Base-by-base conservation (phyloP, 192 early-diverging fungal species). In the Helicostylum pulchrum region DNA sequence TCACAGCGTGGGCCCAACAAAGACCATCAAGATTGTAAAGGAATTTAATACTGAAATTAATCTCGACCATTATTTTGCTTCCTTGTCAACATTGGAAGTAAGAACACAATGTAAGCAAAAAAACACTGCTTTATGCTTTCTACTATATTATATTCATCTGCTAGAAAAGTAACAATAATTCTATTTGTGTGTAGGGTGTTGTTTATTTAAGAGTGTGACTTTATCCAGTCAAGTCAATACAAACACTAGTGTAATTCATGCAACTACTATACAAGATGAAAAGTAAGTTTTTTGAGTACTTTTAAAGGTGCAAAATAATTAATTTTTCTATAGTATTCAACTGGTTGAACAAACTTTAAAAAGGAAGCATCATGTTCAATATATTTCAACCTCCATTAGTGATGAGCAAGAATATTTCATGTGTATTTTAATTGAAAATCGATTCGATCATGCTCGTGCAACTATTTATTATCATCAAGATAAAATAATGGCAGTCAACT, bases 171-270 rank as follows among this genome's bases (percentile, higher is more conserved):
- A 14, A 48, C 3, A 48, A 19, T 48, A 15, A 19, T 34, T 10
- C 14, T 17, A 56, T 39, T 17, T 36, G 11, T 6, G 14, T n/a
- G 17, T 36, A 55, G 53, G 53, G 53, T 55, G 53, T 39, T 32
- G 34, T 17, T 10, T 55, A 55, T 55, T 55, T n/a, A 55, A 36
- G 32, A 30, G 36, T 55, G 34, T 55, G 9, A 55, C 31, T 10
- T 15, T 55, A 34, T 7, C 9, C 32, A 17, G 34, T 7, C 31
- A 30, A 11, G 30, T 30, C 31, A 36, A 59, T 20, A 12, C 56
- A 43, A 26, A 59, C 7, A 59, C 10, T 3, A 44, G 12, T 43
- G 15, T 59, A 15, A 31, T 55, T 17, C 32, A 55, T 15, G 53
- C 53, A 55, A 19, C 53, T 17, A 19, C 34, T 10, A 9, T 19